Conservation (phyloP, 2,329 filamentous ascomycete genomes). For the Cladophialophora chaetospira region DNA sequence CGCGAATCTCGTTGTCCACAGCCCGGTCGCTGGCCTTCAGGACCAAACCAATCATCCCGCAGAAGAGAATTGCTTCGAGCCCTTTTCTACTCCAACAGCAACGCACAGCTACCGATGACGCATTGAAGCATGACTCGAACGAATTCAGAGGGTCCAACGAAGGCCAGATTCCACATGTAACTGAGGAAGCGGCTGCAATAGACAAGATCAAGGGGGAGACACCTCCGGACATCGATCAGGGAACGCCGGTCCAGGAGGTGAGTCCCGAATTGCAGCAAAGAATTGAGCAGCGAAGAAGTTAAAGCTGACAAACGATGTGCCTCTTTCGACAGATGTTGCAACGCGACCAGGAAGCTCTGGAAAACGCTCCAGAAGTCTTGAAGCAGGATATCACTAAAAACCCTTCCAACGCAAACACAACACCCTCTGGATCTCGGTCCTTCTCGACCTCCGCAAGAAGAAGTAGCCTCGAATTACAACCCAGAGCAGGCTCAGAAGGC, state of each 20-base stretch:
- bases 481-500: background rate
- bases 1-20: constrained; percentile 55
- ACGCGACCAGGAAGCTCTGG: constrained; percentile 61
- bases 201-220: constrained; percentile 59
- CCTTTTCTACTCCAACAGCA: constrained; percentile 32
- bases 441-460: constrained; percentile 60
- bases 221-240: constrained; percentile 65
- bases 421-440: constrained; percentile 44
- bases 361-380: constrained; percentile 68
- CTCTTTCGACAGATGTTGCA: constrained; percentile 64
- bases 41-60: constrained; percentile 31
- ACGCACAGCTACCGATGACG: constrained; percentile 33
- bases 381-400: constrained; percentile 58
- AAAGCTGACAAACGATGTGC: too few species aligned
- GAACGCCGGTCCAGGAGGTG: constrained; percentile 68
- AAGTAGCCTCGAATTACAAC: constrained; percentile 35
- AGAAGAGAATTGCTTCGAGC: constrained; percentile 29
- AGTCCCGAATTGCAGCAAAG: too few species aligned
- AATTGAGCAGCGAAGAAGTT: too few species aligned
- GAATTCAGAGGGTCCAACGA: constrained; percentile 51
- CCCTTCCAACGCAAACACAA: constrained; percentile 23
- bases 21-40: constrained; percentile 33
- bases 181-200: constrained; percentile 65
- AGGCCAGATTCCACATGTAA: constrained; percentile 60
- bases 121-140: constrained; percentile 33